A percentile compares a stretch with the other conserved stretches of the same genome.
Conservation (phyloP, 2,329 filamentous ascomycete genomes). For the Colletotrichum brevisporum region DNA sequence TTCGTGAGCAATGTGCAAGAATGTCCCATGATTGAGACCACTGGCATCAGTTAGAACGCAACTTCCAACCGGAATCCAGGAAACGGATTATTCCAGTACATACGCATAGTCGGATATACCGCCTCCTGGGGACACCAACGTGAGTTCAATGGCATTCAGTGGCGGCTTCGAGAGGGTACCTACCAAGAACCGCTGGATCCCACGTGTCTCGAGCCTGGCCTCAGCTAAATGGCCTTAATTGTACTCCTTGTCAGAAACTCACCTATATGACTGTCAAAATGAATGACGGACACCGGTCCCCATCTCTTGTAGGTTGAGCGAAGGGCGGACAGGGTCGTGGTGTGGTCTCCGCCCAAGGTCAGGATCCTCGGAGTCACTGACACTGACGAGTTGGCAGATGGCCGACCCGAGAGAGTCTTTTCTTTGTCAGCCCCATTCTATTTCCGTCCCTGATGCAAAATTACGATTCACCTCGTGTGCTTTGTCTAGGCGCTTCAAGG, state of each 20-base stretch:
- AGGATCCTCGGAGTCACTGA: slow-evolving; percentile 66
- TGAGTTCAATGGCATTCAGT: neutral
- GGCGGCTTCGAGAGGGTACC: slow-evolving; percentile 16
- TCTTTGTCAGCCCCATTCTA: slow-evolving; percentile 25
- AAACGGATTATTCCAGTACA: slow-evolving; percentile 43
- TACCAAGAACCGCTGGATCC: slow-evolving; percentile 73
- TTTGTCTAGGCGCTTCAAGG: slow-evolving; percentile 81
- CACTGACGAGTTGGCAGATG: slow-evolving; percentile 57
- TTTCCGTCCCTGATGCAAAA: too few relatives aligned
- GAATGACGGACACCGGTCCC: slow-evolving; percentile 73
- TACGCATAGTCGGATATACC: slow-evolving; percentile 72
- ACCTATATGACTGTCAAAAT: slow-evolving; percentile 77
- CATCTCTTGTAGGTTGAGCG: slow-evolving; percentile 70
- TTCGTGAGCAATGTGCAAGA: slow-evolving; percentile 73
- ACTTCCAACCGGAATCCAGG: neutral
- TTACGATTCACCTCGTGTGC: slow-evolving; percentile 64
- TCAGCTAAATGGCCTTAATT: slow-evolving; percentile 41
- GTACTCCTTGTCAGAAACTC: neutral
- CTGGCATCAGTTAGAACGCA: slow-evolving; percentile 45
- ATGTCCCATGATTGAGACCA: slow-evolving; percentile 73
- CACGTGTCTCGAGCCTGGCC: slow-evolving; percentile 70
- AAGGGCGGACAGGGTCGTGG: slow-evolving; percentile 73
- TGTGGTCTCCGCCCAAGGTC: slow-evolving; percentile 76
- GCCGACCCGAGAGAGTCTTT: slow-evolving; percentile 50
- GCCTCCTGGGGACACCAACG: slow-evolving; percentile 55